Base-by-base conservation (phyloP, 306 rosid species). In the Cucurbita argyrosperma region DNA sequence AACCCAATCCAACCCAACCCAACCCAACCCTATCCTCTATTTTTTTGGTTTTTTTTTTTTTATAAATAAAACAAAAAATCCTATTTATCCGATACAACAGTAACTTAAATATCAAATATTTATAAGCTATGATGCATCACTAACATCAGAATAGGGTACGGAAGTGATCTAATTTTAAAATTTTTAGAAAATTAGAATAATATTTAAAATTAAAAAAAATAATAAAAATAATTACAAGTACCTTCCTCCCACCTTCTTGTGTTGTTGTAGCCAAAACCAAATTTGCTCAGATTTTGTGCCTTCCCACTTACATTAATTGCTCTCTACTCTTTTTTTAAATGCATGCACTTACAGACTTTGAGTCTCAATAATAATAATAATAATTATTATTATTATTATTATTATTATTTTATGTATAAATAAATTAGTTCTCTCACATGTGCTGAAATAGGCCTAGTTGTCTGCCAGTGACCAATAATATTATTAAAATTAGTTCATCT, bases 291-390 rank as follows among this genome's bases (percentile, higher is more conserved):
- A 42, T 42, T 66, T 66, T 38, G 72, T 66, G 54, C 54, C 72
- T 66, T 66, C 54, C 72, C 54, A 66, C 72, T 66, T 66, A 45
- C 72, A 66, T 66, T 63, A 63, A 39, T 63, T 63, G 30, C 21
- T 10, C 23, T 37, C 8, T 40, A 4, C 52, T 43, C 21, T 59
- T 19, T 66, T 42, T 43, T 4, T 12, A 0, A n/a, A 66, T 66
- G 6, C 72, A 66, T 66, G 55, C 72, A 65, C 52, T 18, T 15
- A 10, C n/a, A 66, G 39, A 43, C 49, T 19, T 66, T 40, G 30
- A 42, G 43, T 65, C 35, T 65, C 71, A 39, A 42, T 40, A 18
- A 19, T 19, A 19, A 19, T 19, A 19, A 19, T 19, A 19, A 19
- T 19, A 6, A 21, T 14, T 37, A 1, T 45, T 45, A 0, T 10